A percentile compares a stretch with the other conserved stretches of the same genome.
Conservation (phyloP, 176 grass and related monocot species). For the Carex parvula region DNA sequence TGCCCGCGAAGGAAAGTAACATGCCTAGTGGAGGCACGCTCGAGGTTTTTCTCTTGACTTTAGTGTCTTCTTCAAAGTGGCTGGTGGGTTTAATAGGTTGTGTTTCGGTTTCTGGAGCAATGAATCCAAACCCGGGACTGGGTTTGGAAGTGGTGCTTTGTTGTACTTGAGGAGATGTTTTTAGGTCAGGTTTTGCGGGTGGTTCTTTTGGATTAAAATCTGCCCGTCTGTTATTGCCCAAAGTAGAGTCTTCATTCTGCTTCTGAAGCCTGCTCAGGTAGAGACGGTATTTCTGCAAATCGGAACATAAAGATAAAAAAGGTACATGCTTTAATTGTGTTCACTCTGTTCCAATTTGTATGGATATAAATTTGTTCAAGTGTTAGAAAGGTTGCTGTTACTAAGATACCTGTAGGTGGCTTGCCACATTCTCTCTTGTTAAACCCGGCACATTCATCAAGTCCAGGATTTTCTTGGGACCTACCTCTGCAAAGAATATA, state of each 20-base stretch:
- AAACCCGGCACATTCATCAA: conserved; percentile 92
- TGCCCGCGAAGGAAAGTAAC: conserved; percentile 59
- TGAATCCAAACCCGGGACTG: conserved; percentile 7
- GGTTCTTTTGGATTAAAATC: conserved; percentile 52
- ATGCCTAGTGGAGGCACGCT: conserved; percentile 42
- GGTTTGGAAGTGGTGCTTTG: conserved; percentile 31
- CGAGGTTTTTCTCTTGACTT: conserved; percentile 29
- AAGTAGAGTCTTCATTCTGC: conserved; percentile 66
- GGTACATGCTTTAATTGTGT: not conserved
- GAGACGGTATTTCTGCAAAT: conserved; percentile 96
- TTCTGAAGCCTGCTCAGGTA: conserved; percentile 96
- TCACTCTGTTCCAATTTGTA: conserved; percentile 25
- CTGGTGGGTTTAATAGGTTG: conserved; percentile 38
- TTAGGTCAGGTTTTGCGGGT: conserved; percentile 44
- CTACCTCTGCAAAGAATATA: conserved; percentile 65
- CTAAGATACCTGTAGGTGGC: conserved; percentile 93
- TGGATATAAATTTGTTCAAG: conserved; percentile 16
- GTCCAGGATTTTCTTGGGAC: conserved; percentile 96
- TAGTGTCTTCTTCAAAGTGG: conserved; percentile 37
- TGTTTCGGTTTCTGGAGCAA: conserved; percentile 38
- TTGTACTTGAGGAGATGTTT: conserved; percentile 46
- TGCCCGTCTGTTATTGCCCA: conserved; percentile 35
- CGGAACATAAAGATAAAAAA: not conserved
- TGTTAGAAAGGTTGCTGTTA: not conserved
- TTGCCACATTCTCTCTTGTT: conserved; percentile 98